Base-by-base conservation (phyloP, 495 filamentous ascomycete species). In the Penicillium soppii region DNA sequence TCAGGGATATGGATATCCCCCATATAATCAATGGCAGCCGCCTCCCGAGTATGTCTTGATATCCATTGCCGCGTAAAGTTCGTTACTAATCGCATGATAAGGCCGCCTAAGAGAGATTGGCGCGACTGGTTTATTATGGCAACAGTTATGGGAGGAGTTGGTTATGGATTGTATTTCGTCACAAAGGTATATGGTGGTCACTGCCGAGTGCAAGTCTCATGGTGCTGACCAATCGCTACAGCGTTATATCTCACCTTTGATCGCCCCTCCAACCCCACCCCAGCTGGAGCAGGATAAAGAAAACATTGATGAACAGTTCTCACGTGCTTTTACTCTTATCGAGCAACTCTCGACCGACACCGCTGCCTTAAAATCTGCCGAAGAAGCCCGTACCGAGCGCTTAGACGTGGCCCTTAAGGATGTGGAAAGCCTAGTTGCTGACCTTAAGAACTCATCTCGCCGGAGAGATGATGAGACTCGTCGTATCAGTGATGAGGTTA, bases 51-150 rank as follows among this genome's bases (percentile, higher is more conserved):
- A 72, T 49, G 79, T 68, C 36, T 27, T 29, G 2, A 16, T 13
- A 21, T 21, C 26, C 9, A 29, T 43, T 16, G 10, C 9, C 10
- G 20, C 33, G 5, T 41, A n/a, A n/a, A 7, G 13, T 21, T 15
- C 9, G 46, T 43, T 38, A 52, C 59, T 66, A 38, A 66, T 45
- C 36, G 32, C 35, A 47, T 33, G 19, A 20, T 12, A 38, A 70
- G 73, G 51, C 61, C 75, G 21, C 90, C 94, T 6, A 85, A 83
- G 59, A 81, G 94, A 54, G 94, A 99, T 67, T 99, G 94, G 94
- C 81, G 94, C 40, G 94, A 99, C 60, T 97, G 89, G 88, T 99
- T 97, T 65, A 95, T 97, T 57, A 90, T 95, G 89, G 91, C 92
- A 7, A 97, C 91, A 0, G 87, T 95, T 7, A 85, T 92, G 54